These are phyloP conservation scores for Abelmoschus esculentus DNA, from an alignment of 345 rosid genomes.

Conservation along the genomic window DNA sequence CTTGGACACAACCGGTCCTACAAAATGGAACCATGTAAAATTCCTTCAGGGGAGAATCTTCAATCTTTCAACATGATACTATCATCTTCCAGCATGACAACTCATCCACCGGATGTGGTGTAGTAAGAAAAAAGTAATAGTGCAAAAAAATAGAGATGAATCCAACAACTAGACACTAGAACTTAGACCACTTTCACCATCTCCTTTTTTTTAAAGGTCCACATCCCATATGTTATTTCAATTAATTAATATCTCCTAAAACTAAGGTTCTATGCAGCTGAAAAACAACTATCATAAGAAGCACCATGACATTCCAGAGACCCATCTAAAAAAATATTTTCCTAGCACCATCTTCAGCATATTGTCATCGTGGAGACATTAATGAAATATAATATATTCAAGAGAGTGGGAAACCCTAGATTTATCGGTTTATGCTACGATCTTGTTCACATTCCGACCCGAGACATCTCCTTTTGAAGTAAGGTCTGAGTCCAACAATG, in stretches of 20 bases:
- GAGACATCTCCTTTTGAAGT: background rate
- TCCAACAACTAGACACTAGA: background rate
- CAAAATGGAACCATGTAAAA: constrained; percentile 19
- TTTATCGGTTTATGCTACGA: background rate
- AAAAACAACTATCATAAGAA: too few species aligned
- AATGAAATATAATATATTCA: background rate
- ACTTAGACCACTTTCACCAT: too few species aligned
- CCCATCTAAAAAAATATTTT: too few species aligned
- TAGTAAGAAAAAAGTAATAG: background rate
- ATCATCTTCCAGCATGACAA: too few species aligned
- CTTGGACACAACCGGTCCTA: constrained; percentile 75
- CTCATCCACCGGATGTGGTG: background rate
- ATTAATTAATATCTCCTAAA: too few species aligned
- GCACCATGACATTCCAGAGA: too few species aligned
- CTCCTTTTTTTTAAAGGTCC: too few species aligned
- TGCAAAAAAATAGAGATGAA: background rate
- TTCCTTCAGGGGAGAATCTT: background rate
- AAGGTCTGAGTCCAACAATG: background rate
- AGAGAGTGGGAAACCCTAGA: background rate
- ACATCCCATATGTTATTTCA: too few species aligned
- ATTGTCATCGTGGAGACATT: background rate
- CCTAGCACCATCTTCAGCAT: background rate
- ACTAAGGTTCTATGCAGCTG: too few species aligned
- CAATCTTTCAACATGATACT: background rate
- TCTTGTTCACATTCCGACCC: background rate